Evolutionary conservation across 441 rosid species (phyloP).

Genomic region (Capsella rubella): DNA sequence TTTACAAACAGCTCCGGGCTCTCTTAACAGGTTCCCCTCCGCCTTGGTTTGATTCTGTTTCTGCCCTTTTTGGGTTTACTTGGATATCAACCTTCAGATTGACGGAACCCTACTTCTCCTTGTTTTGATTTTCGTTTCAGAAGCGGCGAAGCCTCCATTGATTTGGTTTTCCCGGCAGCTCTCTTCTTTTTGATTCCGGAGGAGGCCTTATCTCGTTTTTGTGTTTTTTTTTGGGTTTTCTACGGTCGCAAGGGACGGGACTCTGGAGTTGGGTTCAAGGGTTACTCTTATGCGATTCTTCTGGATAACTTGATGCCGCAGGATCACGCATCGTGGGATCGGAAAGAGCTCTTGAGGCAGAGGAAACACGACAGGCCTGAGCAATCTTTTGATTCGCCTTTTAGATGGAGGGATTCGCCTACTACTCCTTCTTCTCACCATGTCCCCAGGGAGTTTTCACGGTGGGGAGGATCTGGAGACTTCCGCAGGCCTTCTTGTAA

Average conservation of each 20-base stretch:
- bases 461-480: slow-evolving; percentile 81
- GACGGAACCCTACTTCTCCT: slow-evolving; percentile 37
- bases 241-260: slow-evolving; percentile 22
- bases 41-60: slow-evolving; percentile 24
- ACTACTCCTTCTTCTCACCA: slow-evolving; percentile 56
- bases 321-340: slow-evolving; percentile 89
- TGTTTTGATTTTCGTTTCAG: slow-evolving; percentile 29
- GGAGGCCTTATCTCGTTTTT: slow-evolving; percentile 9
- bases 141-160: slow-evolving; percentile 24
- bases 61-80: slow-evolving; percentile 3
- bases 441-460: slow-evolving; percentile 61
- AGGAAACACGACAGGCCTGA: slow-evolving; percentile 89
- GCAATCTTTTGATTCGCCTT: slow-evolving; percentile 56
- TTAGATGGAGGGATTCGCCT: slow-evolving; percentile 84
- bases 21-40: slow-evolving; percentile 8
- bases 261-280: slow-evolving; percentile 45
- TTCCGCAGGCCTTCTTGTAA: slow-evolving; percentile 84
- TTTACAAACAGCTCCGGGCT: slow-evolving; percentile 18
- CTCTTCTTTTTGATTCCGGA: background rate
- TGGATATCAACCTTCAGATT: slow-evolving; percentile 2
- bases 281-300: slow-evolving; percentile 56
- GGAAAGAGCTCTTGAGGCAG: slow-evolving; percentile 88
- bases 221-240: background rate
- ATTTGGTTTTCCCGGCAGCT: slow-evolving; percentile 18
- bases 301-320: slow-evolving; percentile 81